A percentile compares a stretch with the other conserved stretches of the same genome.
Evolutionary conservation across 1,284 basidiomycete species (phyloP).

Genomic region (Apiotrichum gamsii): DNA sequence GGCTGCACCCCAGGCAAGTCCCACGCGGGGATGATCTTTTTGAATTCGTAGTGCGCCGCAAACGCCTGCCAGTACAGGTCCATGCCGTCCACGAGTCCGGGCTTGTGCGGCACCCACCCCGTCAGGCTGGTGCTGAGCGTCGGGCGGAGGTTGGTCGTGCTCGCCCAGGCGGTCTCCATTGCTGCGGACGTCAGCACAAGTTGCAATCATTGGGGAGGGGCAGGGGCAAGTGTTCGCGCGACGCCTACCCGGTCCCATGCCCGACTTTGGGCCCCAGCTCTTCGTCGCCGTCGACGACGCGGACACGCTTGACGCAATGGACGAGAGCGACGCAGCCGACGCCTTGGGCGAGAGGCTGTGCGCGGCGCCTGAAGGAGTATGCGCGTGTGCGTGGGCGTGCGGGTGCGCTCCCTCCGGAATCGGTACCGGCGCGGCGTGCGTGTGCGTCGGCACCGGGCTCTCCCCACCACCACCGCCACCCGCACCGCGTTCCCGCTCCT

Average conservation of each 20-base stretch:
- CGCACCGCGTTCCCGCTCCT: neutral
- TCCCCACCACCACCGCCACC: too few relatives aligned
- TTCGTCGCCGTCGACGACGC: neutral
- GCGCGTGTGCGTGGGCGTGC: too few relatives aligned
- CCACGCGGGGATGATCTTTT: conserved; percentile 19
- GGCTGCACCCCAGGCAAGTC: conserved; percentile 16
- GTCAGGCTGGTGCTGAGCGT: conserved; percentile 51
- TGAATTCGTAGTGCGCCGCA: conserved; percentile 16
- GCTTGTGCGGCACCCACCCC: conserved; percentile 52
- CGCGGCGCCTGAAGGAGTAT: too few relatives aligned
- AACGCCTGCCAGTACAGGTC: conserved; percentile 47
- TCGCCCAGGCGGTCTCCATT: conserved; percentile 36
- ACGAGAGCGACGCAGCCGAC: neutral
- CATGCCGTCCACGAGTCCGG: conserved; percentile 51
- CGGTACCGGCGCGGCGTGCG: too few relatives aligned
- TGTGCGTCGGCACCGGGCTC: too few relatives aligned
- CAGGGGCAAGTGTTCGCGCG: too few relatives aligned
- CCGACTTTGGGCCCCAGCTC: too few relatives aligned
- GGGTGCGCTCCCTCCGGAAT: too few relatives aligned
- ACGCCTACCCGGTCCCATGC: conserved; percentile 34
- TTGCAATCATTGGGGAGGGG: too few relatives aligned
- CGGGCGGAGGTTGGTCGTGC: conserved; percentile 41
- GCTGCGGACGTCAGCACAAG: conserved; percentile 30
- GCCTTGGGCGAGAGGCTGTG: neutral
- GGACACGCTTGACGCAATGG: neutral